A percentile compares a stretch with the other conserved stretches of the same genome.
These are phyloP conservation scores for Fusarium cicatricum DNA, from an alignment of 2,329 filamentous ascomycete genomes.

Conservation along the genomic window DNA sequence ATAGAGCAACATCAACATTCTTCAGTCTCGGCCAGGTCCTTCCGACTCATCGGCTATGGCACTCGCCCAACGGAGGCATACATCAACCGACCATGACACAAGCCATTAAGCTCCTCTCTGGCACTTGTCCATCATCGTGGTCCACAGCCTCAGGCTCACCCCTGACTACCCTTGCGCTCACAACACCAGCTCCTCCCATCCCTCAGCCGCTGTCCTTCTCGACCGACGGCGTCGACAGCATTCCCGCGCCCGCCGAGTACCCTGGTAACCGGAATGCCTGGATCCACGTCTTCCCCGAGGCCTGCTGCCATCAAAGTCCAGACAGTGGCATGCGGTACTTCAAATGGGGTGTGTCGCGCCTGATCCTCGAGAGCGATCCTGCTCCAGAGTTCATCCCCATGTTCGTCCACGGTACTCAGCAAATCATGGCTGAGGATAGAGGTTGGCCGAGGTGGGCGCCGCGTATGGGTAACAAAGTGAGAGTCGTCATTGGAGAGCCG, in stretches of 20 bases:
- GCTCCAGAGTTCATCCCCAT: conserved; percentile 91
- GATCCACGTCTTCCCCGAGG: conserved; percentile 97
- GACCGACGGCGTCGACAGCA: conserved; percentile 71
- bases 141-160: conserved; percentile 27
- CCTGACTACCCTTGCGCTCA: conserved; percentile 1
- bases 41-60: conserved; percentile 81
- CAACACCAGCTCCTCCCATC: conserved; percentile 19
- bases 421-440: conserved; percentile 87
- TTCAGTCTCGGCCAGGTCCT: conserved; percentile 91
- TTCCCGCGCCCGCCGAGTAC: conserved; percentile 77
- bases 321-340: conserved; percentile 89
- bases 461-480: conserved; percentile 73
- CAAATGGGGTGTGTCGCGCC: conserved; percentile 93
- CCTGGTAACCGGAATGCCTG: conserved; percentile 76
- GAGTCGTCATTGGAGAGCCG: conserved; percentile 80
- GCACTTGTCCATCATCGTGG: conserved; percentile 38
- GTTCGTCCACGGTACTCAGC: conserved; percentile 90
- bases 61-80: conserved; percentile 83
- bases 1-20: conserved; percentile 75
- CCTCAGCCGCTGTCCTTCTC: conserved; percentile 60
- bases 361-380: conserved; percentile 89
- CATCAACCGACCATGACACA: conserved; percentile 91
- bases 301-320: conserved; percentile 88
- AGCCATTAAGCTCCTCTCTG: conserved; percentile 83
- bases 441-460: conserved; percentile 83